Base-by-base conservation (phyloP, 129 eudicot genomes). In the Logfia minima region DNA sequence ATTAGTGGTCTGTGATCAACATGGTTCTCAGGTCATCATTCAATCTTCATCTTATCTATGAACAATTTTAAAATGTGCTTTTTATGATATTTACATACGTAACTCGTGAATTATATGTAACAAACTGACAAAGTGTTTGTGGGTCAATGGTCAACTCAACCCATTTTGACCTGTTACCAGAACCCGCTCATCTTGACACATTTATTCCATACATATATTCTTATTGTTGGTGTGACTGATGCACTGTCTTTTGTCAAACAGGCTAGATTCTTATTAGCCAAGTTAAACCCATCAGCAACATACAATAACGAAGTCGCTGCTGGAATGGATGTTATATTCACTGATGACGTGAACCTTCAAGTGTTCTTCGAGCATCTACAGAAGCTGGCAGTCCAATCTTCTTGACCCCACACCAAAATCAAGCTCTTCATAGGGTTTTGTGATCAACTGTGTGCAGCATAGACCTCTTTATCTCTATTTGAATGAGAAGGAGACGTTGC, bases 1-100 rank as follows among this genome's bases (percentile, higher is more conserved):
- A 86, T 85, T 93, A 77, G 98, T 93, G 73, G 94, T 93, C 7
- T 93, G 98, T 71, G 98, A 93, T 87, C 97, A 93, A 82, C 98
- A 93, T 84, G 98, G 98, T 75, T 93, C 98, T 68, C 97, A 93
- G 98, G 98, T 93, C 37, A 66, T 6, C 26, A 6, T 43, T 45
- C 55, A 8, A 26, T 51, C 56, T 6, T 39, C 6, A 17, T 43
- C 24, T 26, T 62, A 6, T 37, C 4, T 58, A 10, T 35, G 6
- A 58, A 10, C 17, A 31, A 11, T 13, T n/a, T 65, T 21, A 19
- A 26, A 62, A 32, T 56, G 60, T 60, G 18, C 69, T 23, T 43
- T 5, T 14, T 61, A 8, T 39, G 41, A 23, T 18, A 11, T 13
- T 51, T 24, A 8, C 58, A 39, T 39, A 32, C 17, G 8, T 62